Evolutionary conservation across 192 early-diverging fungal species (phyloP).

Genomic region (Backusella parvicylindrica): DNA sequence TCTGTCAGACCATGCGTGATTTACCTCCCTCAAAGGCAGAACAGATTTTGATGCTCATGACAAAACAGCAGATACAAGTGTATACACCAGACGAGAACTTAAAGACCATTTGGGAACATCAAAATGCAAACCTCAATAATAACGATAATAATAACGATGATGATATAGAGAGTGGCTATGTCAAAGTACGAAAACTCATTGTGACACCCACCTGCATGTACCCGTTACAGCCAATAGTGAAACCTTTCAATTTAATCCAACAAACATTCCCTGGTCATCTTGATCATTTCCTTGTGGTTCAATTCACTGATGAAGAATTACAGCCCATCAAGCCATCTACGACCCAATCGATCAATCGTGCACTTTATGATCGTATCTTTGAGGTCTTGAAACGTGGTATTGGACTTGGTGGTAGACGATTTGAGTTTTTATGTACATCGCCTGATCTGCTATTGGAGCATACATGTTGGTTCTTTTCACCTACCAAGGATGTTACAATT

Average conservation of each 20-base stretch:
- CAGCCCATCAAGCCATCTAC: constrained; percentile 20
- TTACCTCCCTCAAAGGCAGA: background rate
- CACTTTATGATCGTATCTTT: constrained; percentile 51
- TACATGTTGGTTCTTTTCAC: constrained; percentile 66
- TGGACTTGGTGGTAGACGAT: constrained; percentile 43
- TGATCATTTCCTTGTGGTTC: constrained; percentile 62
- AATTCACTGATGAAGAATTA: constrained; percentile 63
- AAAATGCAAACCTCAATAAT: background rate
- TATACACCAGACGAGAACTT: constrained; percentile 32
- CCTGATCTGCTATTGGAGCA: constrained; percentile 50
- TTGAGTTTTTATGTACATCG: constrained; percentile 56
- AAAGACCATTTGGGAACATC: background rate
- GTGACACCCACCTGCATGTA: constrained; percentile 66
- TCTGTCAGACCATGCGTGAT: constrained; percentile 9
- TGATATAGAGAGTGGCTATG: constrained; percentile 16
- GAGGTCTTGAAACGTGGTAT: constrained; percentile 42
- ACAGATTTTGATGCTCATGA: constrained; percentile 24
- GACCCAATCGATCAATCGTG: background rate
- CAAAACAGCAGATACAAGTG: constrained; percentile 16
- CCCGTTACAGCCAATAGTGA: constrained; percentile 54
- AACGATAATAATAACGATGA: constrained; percentile 14
- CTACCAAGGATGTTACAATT: constrained; percentile 33
- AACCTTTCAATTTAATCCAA: constrained; percentile 61
- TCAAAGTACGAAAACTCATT: constrained; percentile 44
- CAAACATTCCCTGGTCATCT: constrained; percentile 43